These are phyloP conservation scores for Calonectria honghensis DNA, from an alignment of 2,329 filamentous ascomycete genomes.

Conservation along the genomic window DNA sequence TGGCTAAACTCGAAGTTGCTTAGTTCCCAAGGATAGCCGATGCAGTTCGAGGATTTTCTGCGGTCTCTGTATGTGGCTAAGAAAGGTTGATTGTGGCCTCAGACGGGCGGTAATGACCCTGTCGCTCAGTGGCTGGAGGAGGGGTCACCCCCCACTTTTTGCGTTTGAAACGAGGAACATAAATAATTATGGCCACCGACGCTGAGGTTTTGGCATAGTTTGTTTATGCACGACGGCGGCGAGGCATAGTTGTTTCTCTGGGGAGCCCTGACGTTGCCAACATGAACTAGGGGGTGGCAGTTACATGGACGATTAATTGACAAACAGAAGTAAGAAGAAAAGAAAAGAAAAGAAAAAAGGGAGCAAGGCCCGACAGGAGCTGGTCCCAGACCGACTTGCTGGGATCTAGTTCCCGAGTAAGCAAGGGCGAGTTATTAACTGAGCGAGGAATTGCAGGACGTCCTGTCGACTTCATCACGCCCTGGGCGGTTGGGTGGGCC, in stretches of 20 bases:
- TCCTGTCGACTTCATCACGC: slow-evolving; percentile 28
- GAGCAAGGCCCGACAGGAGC: slow-evolving; percentile 2
- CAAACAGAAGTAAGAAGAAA: neutral
- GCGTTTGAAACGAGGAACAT: slow-evolving; percentile 25
- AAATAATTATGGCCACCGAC: slow-evolving; percentile 18
- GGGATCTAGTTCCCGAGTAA: slow-evolving; percentile 17
- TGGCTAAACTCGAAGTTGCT: slow-evolving; percentile 37
- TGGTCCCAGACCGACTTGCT: slow-evolving; percentile 6
- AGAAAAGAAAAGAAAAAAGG: neutral
- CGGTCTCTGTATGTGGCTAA: slow-evolving; percentile 32
- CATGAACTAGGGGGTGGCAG: slow-evolving; percentile 16
- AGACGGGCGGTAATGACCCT: slow-evolving; percentile 6
- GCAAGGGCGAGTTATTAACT: slow-evolving; percentile 29
- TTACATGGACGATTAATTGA: slow-evolving; percentile 12
- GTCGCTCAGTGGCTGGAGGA: slow-evolving; percentile 33
- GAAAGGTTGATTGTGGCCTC: slow-evolving; percentile 30
- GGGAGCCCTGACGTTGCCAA: slow-evolving; percentile 21
- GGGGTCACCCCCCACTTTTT: slow-evolving; percentile 18
- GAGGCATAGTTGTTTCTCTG: slow-evolving; percentile 21
- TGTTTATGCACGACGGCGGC: slow-evolving; percentile 34
- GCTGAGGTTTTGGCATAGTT: slow-evolving; percentile 32
- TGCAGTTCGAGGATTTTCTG: slow-evolving; percentile 32
- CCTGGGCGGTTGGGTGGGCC: slow-evolving; percentile 32
- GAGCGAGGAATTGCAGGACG: slow-evolving; percentile 1
- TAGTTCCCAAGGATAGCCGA: slow-evolving; percentile 33